Percentiles rank a stretch among this genome's conserved stretches.
Conservation (phyloP, 306 rosid genomes). For the Prunus padus region DNA sequence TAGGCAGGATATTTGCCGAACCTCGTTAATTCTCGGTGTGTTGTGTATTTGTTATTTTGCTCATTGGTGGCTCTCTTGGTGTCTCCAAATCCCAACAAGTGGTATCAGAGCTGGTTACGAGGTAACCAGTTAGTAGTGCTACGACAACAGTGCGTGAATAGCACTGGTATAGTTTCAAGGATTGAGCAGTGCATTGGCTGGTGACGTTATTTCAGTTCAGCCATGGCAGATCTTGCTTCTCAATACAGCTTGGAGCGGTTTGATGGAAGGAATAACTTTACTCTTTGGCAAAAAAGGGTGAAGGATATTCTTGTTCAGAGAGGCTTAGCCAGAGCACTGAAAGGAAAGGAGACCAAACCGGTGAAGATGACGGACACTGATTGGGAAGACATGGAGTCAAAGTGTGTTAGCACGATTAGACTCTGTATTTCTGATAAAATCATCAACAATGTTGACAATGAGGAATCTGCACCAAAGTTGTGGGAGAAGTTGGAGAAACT, state of each 20-base stretch:
- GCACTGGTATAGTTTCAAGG: no score
- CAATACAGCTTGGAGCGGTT: background rate
- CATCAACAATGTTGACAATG: background rate
- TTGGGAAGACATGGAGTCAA: background rate
- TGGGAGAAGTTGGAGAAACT: background rate
- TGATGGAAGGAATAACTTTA: background rate
- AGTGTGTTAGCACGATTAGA: background rate
- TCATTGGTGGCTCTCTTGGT: no score
- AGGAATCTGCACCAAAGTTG: background rate
- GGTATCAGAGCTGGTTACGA: slow-evolving; percentile 23
- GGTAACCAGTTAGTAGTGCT: no score
- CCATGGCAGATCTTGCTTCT: no score
- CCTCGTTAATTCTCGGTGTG: no score
- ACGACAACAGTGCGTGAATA: no score
- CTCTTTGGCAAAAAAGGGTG: background rate
- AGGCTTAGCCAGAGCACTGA: background rate
- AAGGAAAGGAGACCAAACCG: background rate
- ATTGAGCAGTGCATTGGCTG: background rate
- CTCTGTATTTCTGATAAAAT: background rate
- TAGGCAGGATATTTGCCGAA: no score
- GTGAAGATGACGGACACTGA: background rate
- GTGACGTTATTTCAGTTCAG: no score
- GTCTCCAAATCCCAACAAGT: slow-evolving; percentile 20
- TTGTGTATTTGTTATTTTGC: no score
- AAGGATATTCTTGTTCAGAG: background rate